Base-by-base conservation (phyloP, 1,139 yeast species). In the Pneumocystis carinii region DNA sequence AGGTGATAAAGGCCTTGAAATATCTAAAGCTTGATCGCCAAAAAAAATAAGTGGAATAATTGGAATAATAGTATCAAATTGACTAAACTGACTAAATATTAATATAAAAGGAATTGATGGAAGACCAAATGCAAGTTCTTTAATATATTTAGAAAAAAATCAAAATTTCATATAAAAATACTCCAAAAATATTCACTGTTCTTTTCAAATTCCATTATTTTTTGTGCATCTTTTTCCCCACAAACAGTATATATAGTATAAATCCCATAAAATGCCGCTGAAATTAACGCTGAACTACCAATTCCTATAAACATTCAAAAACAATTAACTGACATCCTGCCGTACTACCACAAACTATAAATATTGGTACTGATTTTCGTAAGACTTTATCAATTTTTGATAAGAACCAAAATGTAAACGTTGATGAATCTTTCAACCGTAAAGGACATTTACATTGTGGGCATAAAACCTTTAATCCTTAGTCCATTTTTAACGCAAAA, bases 401-500 rank as follows among this genome's bases (percentile, higher is more conserved):
- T 59, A 63, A 57, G 56, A 61, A 56, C 17, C 61, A 24, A 17
- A 63, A 60, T 32, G 61, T 61, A 32, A 61, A 24, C 10, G 64
- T 61, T 56, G 62, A 56, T 12, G 38, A 27, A 37, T 61, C 59
- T 15, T 14, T 35, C 10, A 63, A 59, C 19, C 36, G 59, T 17
- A 61, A 63, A n/a, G 64, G 61, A 29, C 58, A 61, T 48, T 63
- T 63, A 60, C 64, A 63, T 35, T 63, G 64, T 2, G 64, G 64
- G 39, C 64, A 63, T 29, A 55, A 57, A n/a, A 63, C 62, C 39
- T 62, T 61, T 2, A 55, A 10, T 7, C 48, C 12, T 14, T 55
- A 67, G 19, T 64, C 64, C 24, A 66, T 67, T 12, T 48, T 10
- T 10, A 48, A 24, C 4, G 12, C 19, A 17, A 41, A 41, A 39